Conservation (phyloP, 1,284 basidiomycete genomes). For the Takashimella koratensis region DNA sequence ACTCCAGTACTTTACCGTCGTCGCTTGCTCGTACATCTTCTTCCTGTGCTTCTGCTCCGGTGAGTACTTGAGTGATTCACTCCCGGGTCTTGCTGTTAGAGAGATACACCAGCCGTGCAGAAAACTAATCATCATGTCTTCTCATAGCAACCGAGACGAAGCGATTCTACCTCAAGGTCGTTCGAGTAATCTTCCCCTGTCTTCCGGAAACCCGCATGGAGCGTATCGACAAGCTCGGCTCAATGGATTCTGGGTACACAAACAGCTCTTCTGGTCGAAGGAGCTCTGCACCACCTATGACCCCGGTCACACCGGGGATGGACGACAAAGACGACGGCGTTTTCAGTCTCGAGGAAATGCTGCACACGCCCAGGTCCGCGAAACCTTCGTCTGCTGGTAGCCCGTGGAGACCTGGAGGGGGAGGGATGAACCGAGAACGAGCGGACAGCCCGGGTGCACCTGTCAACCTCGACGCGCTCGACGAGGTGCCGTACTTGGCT, state of each 20-base stretch:
- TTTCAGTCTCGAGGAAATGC: neutral
- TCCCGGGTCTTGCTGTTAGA: neutral
- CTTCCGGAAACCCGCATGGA: slow-evolving; percentile 13
- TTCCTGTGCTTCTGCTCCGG: slow-evolving; percentile 42
- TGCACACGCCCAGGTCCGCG: neutral
- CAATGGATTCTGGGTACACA: neutral
- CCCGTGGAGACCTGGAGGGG: neutral
- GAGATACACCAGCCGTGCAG: too few relatives aligned
- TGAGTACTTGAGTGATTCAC: slow-evolving; percentile 10
- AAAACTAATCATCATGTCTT: too few relatives aligned
- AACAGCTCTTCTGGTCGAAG: neutral
- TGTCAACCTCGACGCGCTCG: neutral
- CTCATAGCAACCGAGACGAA: slow-evolving; percentile 33
- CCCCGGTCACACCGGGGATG: neutral
- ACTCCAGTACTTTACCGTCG: slow-evolving; percentile 36
- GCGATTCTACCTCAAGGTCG: slow-evolving; percentile 30
- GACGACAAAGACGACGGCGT: neutral
- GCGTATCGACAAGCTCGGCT: slow-evolving; percentile 5
- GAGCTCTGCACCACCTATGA: neutral
- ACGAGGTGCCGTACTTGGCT: neutral
- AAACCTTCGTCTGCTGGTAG: neutral
- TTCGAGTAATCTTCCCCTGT: slow-evolving; percentile 24
- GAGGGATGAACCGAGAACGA: neutral
- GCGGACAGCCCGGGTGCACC: neutral
- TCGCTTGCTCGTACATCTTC: slow-evolving; percentile 37